Percentiles rank a stretch among this genome's conserved stretches.
These are phyloP conservation scores for Leishmania arabica DNA, from an alignment of 208 protist species.

Conservation along the genomic window DNA sequence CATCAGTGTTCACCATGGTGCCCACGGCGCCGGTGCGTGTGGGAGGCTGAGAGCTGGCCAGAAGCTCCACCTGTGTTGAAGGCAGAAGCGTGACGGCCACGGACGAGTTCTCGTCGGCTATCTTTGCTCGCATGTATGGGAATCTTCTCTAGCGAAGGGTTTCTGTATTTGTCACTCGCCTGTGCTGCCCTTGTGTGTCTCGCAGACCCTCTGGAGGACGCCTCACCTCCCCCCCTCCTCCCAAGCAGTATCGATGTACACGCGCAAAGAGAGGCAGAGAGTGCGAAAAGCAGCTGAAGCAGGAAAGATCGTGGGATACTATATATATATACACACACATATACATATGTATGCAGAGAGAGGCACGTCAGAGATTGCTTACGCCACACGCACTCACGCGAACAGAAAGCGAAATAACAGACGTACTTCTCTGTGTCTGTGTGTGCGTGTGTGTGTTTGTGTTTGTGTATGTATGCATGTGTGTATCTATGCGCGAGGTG, in stretches of 20 bases:
- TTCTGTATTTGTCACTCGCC: no score
- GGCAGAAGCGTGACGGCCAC: slow-evolving; percentile 18
- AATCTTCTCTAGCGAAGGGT: not conserved
- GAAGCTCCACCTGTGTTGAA: slow-evolving; percentile 1
- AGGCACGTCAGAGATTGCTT: not conserved
- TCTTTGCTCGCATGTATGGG: slow-evolving; percentile 2
- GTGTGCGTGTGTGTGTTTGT: not conserved
- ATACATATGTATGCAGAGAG: not conserved
- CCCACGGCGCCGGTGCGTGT: not conserved
- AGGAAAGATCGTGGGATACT: not conserved
- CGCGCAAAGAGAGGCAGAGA: not conserved
- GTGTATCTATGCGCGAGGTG: not conserved
- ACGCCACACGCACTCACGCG: not conserved
- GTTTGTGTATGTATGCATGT: not conserved
- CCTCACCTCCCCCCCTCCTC: not conserved
- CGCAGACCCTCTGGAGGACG: not conserved
- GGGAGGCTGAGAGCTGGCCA: not conserved
- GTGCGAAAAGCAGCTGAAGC: not conserved
- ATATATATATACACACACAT: no score
- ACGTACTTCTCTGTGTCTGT: no score
- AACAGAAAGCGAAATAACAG: not conserved
- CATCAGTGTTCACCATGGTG: not conserved
- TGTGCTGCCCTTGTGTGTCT: not conserved
- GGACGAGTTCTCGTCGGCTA: slow-evolving; percentile 26
- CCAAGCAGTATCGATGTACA: not conserved